Evolutionary conservation across 495 filamentous ascomycete species (phyloP), one percentile per base, ranked within the genome.

Genomic region (Hypoxylon rickii): DNA sequence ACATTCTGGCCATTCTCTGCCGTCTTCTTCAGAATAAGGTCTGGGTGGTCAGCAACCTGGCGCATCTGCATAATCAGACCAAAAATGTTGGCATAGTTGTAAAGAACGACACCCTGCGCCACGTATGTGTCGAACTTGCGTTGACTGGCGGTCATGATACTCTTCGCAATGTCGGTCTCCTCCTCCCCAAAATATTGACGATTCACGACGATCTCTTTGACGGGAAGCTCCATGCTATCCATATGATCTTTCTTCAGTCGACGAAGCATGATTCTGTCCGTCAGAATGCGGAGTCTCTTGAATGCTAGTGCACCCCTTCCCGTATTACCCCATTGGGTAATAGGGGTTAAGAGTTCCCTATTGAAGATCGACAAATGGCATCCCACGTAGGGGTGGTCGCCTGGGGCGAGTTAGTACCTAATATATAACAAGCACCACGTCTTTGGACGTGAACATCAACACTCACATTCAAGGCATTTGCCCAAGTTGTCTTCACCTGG

Each of bases 51-150:
- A 0, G 93, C 90, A 6, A 92, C 88, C 76, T 97, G 94, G 21
- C 93, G 89, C 92, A 97, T 97, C 70, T 95, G 89, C 88, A 96
- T 96, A 65, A 96, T 96, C 33, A 96, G 79, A 39, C 90, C 90
- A 49, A 87, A 87, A 37, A 88, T 87, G 45, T 91, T 91, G 74
- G 93, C 92, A 63, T 97, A 97, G 64, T 97, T 98, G 75, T 97
- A 96, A 49, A 97, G 81, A 70, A 97, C 84, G 3, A 97, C 94
- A 71, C 93, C 94, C 36, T 88, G 89, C 40, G 90, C 89, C 15
- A 97, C 94, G 63, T 97, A 98, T 0, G 90, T 96, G 56, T 97
- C 89, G 56, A 97, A 98, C 53, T 91, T 84, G 32, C 94, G 83
- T 29, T 85, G 83, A 7, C 87, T 86, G 62, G 89, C 94, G 16